Evolutionary conservation across 805 yeast genomes (phyloP).

Genomic region (Starmerella stigmatis): DNA sequence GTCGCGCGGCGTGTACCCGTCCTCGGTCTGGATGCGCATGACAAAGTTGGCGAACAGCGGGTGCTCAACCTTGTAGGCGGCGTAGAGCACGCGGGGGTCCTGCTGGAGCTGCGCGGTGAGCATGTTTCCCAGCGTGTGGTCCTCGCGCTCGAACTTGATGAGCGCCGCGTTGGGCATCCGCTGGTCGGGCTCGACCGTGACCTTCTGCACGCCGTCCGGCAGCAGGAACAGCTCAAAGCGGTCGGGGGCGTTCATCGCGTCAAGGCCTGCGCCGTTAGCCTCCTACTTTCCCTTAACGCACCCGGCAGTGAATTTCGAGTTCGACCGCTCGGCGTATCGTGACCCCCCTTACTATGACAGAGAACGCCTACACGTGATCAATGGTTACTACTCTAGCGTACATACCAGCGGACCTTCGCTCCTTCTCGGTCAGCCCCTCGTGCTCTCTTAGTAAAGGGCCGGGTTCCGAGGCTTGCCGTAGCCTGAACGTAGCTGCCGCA

Average conservation of each 20-base stretch:
- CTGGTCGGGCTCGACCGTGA: conserved; percentile 83
- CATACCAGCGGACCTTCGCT: too few species aligned
- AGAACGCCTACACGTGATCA: too few species aligned
- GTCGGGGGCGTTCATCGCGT: conserved; percentile 92
- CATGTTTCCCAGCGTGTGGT: conserved; percentile 89
- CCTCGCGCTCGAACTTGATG: conserved; percentile 90
- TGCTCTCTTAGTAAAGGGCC: too few species aligned
- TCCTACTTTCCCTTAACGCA: background rate
- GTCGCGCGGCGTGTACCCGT: conserved; percentile 81
- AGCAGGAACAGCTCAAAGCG: conserved; percentile 91
- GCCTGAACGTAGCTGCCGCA: too few species aligned
- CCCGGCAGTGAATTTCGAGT: too few species aligned
- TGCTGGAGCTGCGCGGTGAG: conserved; percentile 74
- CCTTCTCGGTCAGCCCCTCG: too few species aligned
- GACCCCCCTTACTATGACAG: too few species aligned
- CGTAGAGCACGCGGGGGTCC: conserved; percentile 84
- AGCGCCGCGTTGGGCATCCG: conserved; percentile 92
- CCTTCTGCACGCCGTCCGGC: conserved; percentile 96
- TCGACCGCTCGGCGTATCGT: too few species aligned
- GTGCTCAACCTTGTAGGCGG: conserved; percentile 96
- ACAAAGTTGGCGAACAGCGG: conserved; percentile 93
- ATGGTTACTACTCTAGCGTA: too few species aligned
- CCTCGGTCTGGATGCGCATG: conserved; percentile 91
- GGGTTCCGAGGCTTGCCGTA: too few species aligned
- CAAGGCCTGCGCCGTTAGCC: background rate